Evolutionary conservation across 345 rosid species (phyloP).

Genomic region (Ceriops zippeliana): DNA sequence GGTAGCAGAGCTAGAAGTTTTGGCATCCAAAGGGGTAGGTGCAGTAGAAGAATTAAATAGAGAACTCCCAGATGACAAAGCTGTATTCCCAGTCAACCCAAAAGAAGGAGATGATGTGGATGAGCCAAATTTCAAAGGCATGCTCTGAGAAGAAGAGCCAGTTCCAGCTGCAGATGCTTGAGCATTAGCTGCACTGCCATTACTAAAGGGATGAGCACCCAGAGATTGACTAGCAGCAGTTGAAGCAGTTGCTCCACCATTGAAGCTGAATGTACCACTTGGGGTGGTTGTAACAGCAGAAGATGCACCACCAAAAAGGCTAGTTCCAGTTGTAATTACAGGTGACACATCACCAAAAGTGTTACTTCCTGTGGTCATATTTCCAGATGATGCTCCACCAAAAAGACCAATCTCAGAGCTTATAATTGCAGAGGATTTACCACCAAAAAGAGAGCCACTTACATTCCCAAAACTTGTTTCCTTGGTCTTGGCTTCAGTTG

Average conservation of each 20-base stretch:
- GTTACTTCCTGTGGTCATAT: constrained; percentile 31
- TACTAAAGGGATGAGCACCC: constrained; percentile 40
- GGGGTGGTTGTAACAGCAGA: constrained; percentile 30
- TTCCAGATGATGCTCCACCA: constrained; percentile 33
- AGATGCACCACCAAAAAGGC: constrained; percentile 26
- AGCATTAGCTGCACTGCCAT: constrained; percentile 33
- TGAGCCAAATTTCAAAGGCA: constrained; percentile 47
- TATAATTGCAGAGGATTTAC: constrained; percentile 12
- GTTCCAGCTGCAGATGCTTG: constrained; percentile 42
- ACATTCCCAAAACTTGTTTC: constrained; percentile 30
- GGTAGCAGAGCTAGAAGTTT: constrained; percentile 41
- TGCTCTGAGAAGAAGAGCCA: constrained; percentile 47
- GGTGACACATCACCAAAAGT: constrained; percentile 22
- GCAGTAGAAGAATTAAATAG: constrained; percentile 48
- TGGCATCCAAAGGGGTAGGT: constrained; percentile 33
- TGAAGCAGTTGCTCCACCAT: constrained; percentile 39
- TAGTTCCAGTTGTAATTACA: constrained; percentile 17
- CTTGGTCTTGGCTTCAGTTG: constrained; percentile 42
- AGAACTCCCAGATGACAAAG: constrained; percentile 43
- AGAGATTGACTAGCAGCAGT: constrained; percentile 38
- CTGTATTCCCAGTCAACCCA: constrained; percentile 40
- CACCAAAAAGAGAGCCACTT: constrained; percentile 33
- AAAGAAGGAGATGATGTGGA: constrained; percentile 50
- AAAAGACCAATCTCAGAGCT: constrained; percentile 8
- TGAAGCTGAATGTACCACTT: constrained; percentile 43